These are phyloP conservation scores for Proliferodiscus dingleyae DNA, from an alignment of 2,329 filamentous ascomycete species.

Conservation along the genomic window DNA sequence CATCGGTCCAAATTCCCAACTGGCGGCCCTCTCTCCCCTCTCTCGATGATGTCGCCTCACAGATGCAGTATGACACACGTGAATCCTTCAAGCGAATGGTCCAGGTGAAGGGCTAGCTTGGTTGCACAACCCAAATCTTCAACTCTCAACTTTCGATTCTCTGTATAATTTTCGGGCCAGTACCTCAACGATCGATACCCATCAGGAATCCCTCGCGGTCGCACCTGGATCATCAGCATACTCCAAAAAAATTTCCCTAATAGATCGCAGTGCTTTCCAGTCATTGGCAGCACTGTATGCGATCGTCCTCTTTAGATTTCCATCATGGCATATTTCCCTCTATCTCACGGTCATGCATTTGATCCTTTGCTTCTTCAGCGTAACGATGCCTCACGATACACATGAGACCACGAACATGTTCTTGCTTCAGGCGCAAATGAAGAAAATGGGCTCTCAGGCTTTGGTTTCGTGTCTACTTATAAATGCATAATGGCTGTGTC, in stretches of 20 bases:
- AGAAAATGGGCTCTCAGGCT: conserved; percentile 15
- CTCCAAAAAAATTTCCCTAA: conserved; percentile 18
- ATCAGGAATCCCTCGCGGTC: conserved; percentile 19
- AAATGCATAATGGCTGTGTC: conserved; percentile 9
- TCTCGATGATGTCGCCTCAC: conserved; percentile 18
- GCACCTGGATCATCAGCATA: conserved; percentile 22
- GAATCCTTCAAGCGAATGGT: conserved; percentile 27
- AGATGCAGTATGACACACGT: conserved; percentile 22
- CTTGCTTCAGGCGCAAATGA: conserved; percentile 11
- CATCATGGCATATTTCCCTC: conserved; percentile 6
- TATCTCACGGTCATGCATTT: conserved; percentile 10
- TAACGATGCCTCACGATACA: conserved; percentile 28
- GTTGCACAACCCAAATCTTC: conserved; percentile 2
- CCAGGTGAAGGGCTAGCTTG: conserved; percentile 23
- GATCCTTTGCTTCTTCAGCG: conserved; percentile 22
- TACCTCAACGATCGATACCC: conserved; percentile 22
- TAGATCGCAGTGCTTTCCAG: conserved; percentile 16
- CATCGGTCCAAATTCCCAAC: conserved; percentile 15
- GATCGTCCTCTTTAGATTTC: conserved; percentile 12
- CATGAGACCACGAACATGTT: conserved; percentile 28
- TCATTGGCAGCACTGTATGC: conserved; percentile 17
- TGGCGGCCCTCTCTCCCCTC: conserved; percentile 24
- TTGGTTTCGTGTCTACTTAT: conserved; percentile 8
- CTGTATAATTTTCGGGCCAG: conserved; percentile 31
- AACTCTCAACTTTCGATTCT: conserved; percentile 23